phyloP scores from a whole-genome alignment of 805 yeast genomes.

The Cyberlindnera maclurae region DNA sequence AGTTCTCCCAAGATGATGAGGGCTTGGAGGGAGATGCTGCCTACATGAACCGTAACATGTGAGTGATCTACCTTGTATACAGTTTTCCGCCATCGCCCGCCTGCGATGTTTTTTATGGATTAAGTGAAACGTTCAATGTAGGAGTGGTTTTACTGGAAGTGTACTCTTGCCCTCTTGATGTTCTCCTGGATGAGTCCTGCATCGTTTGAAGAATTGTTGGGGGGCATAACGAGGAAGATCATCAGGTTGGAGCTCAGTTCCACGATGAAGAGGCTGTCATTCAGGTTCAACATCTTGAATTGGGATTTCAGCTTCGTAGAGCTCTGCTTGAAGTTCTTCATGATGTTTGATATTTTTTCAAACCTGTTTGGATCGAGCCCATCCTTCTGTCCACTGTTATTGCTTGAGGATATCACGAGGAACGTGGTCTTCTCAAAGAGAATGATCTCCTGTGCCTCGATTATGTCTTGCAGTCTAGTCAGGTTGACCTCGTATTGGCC shows the following conservation, averaged over 20 bases:
- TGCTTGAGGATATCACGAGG: slow-evolving; percentile 44
- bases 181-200: slow-evolving; percentile 45
- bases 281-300: slow-evolving; percentile 67
- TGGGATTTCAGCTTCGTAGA: slow-evolving; percentile 82
- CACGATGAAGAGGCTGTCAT: slow-evolving; percentile 47
- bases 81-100: not conserved
- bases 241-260: slow-evolving; percentile 54
- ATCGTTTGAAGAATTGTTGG: slow-evolving; percentile 29
- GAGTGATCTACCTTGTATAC: not conserved
- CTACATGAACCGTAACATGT: slow-evolving; percentile 22
- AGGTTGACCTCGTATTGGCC: slow-evolving; percentile 69
- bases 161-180: slow-evolving; percentile 47
- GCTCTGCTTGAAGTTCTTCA: slow-evolving; percentile 90
- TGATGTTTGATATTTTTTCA: slow-evolving; percentile 88
- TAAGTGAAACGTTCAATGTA: not conserved
- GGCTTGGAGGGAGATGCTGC: slow-evolving; percentile 13
- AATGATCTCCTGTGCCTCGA: slow-evolving; percentile 85
- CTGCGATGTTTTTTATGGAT: not conserved
- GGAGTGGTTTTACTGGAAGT: slow-evolving; percentile 32
- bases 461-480: slow-evolving; percentile 59
- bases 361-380: slow-evolving; percentile 82
- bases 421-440: slow-evolving; percentile 92
- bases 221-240: slow-evolving; percentile 51
- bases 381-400: slow-evolving; percentile 9
- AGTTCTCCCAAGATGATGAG: slow-evolving; percentile 16